Base-by-base conservation (phyloP, 352 stramenopile species). In the Phytophthora sansomeana region DNA sequence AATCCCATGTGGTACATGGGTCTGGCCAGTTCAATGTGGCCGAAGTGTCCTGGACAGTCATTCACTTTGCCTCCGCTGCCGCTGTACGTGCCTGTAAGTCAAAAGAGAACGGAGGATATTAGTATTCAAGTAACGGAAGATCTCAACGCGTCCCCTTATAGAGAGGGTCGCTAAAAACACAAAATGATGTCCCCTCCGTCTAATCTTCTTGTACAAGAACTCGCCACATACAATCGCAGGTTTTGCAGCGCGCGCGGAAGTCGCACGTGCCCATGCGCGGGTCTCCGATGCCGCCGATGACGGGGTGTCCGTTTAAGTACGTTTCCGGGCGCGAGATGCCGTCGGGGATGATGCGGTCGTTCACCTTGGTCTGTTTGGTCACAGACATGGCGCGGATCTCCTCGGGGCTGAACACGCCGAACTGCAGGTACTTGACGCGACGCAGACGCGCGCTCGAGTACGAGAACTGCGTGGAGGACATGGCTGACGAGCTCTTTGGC, bases 1-100 rank as follows among this genome's bases (percentile, higher is more conserved):
- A 99, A 99, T 9, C 97, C 97, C 68, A 98, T 83, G 78, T 99
- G 97, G 76, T 98, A 99, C 73, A 99, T 98, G 41, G 97, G 96
- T 11, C 91, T 72, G 43, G 97, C 96, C 32, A 99, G 76, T 68
- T 99, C 96, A 72, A 99, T 98, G 83, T 99, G 98, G 35, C 98
- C 98, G 80, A 99, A 99, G 77, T 99, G 98, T 50, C 98, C 98
- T 4, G 97, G 98, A 69, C 98, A 98, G 67, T 98, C 97, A 61
- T 99, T 98, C 69, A 98, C 96, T 52, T 98, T 97, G 54, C 96
- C 83, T 44, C 87, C 90, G 51, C 87, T 97, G 50, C 90, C 90
- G 57, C 89, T 96, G 80, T 97, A 98, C 16, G 87, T 96, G 67
- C 77, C 77, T 85, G 53, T 16, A 63, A 21, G 24, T 16, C 21